Evolutionary conservation across 2,329 filamentous ascomycete genomes (phyloP), one percentile per base, ranked within the genome.

Genomic region (Arachnomyces sp.): DNA sequence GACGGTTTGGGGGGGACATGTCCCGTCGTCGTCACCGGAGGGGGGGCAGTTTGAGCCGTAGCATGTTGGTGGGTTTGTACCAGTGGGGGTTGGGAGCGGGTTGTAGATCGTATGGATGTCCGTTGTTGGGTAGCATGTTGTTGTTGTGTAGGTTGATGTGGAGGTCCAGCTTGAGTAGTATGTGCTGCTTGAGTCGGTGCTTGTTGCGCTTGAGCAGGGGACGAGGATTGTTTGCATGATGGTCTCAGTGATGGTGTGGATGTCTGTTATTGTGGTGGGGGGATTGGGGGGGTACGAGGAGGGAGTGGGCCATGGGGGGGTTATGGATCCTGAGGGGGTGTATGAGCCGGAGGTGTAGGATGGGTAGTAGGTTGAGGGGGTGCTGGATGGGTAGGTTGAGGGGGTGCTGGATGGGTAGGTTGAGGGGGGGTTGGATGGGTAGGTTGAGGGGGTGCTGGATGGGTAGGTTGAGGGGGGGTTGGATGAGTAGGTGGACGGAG

Each of bases 131-230:
- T 54, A 57, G 48, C 52, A 53, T 6, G 53, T 52, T 7, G 55
- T 59, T 15, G 58, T 59, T 9, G 50, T 54, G 31, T 52, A 54
- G 17, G 45, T 45, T 2, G 54, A 52, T 31, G 53, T 49, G 1
- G 55, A 57, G 17, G 60, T 38, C 50, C 53, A 63, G 9, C 57
- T 58, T 34, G 54, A 55, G 47, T 58, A 63, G 44, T 47, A 58
- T n/a, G 59, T 63, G 29, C 48, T 51, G 14, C 50, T 48, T 14
- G 46, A 43, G 5, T 46, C 32, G 12, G 54, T 53, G 31, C 47
- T 50, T 28, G 61, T 43, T 7, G 57, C 42, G 25, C 54, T 59
- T n/a, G 58, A 60, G 45, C 51, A 57, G n/a, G 59, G 59, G 29
- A 61, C 51, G 33, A 56, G 60, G 3, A 44, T 54, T 4, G 57